These are phyloP conservation scores for Chaetomidium leptoderma DNA, from an alignment of 495 filamentous ascomycete species.

Conservation along the genomic window DNA sequence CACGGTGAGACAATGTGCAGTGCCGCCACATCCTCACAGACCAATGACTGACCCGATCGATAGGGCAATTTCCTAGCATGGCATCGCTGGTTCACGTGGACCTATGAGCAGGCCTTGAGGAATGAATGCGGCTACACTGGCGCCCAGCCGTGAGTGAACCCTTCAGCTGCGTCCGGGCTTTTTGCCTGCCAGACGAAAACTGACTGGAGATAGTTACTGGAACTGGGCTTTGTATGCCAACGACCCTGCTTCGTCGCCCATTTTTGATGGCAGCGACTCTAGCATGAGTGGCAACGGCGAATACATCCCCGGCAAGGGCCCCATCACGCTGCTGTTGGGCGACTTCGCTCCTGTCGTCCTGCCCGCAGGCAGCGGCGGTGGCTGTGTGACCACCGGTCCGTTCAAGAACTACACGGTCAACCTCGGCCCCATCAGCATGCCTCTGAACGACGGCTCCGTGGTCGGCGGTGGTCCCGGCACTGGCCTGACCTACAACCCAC, in stretches of 20 bases:
- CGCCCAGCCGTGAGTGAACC: slow-evolving; percentile 34
- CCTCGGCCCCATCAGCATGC: slow-evolving; percentile 47
- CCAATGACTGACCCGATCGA: background rate
- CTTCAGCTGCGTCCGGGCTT: background rate
- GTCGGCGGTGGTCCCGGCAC: background rate
- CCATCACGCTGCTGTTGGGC: slow-evolving; percentile 20
- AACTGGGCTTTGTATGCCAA: slow-evolving; percentile 55
- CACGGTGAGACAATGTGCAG: slow-evolving; percentile 31
- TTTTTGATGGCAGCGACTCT: slow-evolving; percentile 57
- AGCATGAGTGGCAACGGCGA: slow-evolving; percentile 59
- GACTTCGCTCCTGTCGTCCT: slow-evolving; percentile 25
- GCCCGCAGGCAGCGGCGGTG: slow-evolving; percentile 54
- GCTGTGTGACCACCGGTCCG: slow-evolving; percentile 56
- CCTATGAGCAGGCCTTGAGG: slow-evolving; percentile 62
- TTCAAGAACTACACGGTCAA: slow-evolving; percentile 51
- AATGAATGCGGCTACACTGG: slow-evolving; percentile 68
- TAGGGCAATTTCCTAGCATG: slow-evolving; percentile 58
- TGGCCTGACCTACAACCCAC: slow-evolving; percentile 48
- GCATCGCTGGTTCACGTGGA: slow-evolving; percentile 63
- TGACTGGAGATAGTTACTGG: slow-evolving; percentile 46
- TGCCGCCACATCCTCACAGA: background rate
- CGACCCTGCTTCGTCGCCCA: slow-evolving; percentile 48
- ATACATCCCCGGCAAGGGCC: slow-evolving; percentile 33
- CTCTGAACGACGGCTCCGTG: slow-evolving; percentile 5
- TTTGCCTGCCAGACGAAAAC: background rate